phyloP scores from a whole-genome alignment of 2,329 filamentous ascomycete genomes.

The Knufia fluminis region DNA sequence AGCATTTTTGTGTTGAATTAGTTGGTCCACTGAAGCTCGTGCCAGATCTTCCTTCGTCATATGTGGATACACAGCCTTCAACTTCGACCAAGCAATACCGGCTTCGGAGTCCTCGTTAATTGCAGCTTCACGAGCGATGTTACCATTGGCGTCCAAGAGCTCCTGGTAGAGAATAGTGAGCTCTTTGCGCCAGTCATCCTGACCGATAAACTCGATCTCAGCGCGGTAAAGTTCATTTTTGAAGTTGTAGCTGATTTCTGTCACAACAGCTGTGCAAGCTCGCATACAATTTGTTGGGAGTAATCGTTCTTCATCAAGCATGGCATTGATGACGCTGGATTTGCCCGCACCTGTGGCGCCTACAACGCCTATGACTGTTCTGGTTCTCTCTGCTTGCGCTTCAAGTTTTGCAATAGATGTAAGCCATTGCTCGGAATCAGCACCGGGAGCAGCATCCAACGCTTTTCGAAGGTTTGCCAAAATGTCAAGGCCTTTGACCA shows the following conservation, averaged over 20 bases:
- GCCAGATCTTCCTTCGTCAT: conserved; percentile 35
- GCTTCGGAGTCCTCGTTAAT: conserved; percentile 37
- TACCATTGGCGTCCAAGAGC: conserved; percentile 35
- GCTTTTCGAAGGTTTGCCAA: conserved; percentile 28
- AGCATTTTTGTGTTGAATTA: conserved; percentile 37
- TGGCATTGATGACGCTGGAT: conserved; percentile 53
- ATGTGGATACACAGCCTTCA: conserved; percentile 30
- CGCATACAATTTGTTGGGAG: conserved; percentile 50
- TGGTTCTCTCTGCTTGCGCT: conserved; percentile 29
- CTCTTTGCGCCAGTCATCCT: conserved; percentile 45
- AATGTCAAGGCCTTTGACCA: conserved; percentile 30
- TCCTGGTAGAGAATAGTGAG: conserved; percentile 42
- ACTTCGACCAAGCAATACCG: conserved; percentile 34
- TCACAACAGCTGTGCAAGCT: conserved; percentile 54
- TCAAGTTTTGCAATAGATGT: conserved; percentile 35
- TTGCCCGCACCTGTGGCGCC: conserved; percentile 56
- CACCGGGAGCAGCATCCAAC: conserved; percentile 20
- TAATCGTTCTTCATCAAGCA: conserved; percentile 51
- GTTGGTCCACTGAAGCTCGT: conserved; percentile 29
- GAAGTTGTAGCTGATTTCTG: conserved; percentile 51
- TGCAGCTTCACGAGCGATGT: conserved; percentile 28
- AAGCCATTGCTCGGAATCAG: conserved; percentile 33
- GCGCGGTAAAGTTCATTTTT: conserved; percentile 41
- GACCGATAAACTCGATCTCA: conserved; percentile 49
- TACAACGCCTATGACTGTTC: conserved; percentile 44